Base-by-base conservation (phyloP, 75 land plant species). In the Ceratopteris richardii region DNA sequence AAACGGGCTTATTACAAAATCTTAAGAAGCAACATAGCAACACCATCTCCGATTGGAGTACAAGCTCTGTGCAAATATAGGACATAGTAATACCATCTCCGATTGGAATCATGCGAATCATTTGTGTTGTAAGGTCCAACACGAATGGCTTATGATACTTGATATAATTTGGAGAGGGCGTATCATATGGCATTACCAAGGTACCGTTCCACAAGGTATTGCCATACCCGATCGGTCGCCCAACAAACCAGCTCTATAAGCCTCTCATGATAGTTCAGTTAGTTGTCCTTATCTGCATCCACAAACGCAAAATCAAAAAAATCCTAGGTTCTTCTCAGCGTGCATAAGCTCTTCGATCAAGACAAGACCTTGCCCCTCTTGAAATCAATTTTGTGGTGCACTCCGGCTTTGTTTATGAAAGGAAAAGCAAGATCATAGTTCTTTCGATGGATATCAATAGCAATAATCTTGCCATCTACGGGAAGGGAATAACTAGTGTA, bases 401-500 rank as follows among this genome's bases (percentile, higher is more conserved):
- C 80, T 16, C 85, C 90, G 14, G 90, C 85, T 53, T 84, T 84
- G 43, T 78, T 31, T 9, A 87, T 87, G 29, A 72, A 55, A 0
- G 92, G 92, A 48, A 72, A 44, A n/a, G 88, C 92, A 60, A 87
- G 66, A 28, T 84, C 82, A 44, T 75, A 84, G 50, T 69, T 68
- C 28, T 84, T 70, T 47, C 76, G 58, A 74, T 78, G 76, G 25
- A 84, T 70, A 65, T 87, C 92, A 68, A 87, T 82, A 24, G 82
- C 88, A 58, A 87, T 48, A 0, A 81, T 65, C 82, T 76, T 86
- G 46, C 90, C 90, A 50, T 86, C 90, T 0, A 77, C 77, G 18
- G 90, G 90, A 20, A 85, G 84, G 23, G 89, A 86, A 60, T 86
- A 82, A 30, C 90, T 85, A 25, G 90, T 86, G 80, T 71, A 86